Evolutionary conservation across 2,329 filamentous ascomycete species (phyloP), one percentile per base, ranked within the genome.

Genomic region (Penicillium sp.): DNA sequence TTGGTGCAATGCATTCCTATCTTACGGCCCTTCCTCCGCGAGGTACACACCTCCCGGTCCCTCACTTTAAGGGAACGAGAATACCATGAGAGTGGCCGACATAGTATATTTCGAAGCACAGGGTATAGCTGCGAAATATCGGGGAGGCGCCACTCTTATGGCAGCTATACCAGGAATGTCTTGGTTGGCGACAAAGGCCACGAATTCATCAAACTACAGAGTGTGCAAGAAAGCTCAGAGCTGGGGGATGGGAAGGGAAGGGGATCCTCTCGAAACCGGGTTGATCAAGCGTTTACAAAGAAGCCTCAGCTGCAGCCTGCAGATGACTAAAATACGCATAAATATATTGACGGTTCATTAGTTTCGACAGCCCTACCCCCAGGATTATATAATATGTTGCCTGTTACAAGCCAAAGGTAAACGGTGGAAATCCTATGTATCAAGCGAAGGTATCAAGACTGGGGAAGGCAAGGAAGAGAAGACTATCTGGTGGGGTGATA

Each of bases 401-500:
- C 38, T 40, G 38, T 19, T 19, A 40, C 38, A n/a, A 40, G 38
- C 17, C 38, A 40, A 40, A 40, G 38, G 38, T 19, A 40, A 40
- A 40, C 6, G 38, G 38, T 19, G 38, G 38, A 19, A 0, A 19
- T n/a, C 17, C 38, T n/a, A 17, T 40, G 17, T 40, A 40, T 40
- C 38, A 40, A 40, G 38, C 38, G 38, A 40, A 40, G 38, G 38
- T 40, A 47, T 47, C 40, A 47, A 47, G 33, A 40, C 33, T 40
- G 38, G 30, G 30, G 12, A 33, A 12, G 30, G 30, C 9, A 4
- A 33, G 30, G 30, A 12, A 33, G 2, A 12, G 30, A 33, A 12
- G 12, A 33, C 30, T 33, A 33, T 33, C 30, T 12, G 30, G 30
- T 33, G 28, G 35, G 35, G 38, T 40, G 17, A 40, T 40, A 17